Percentiles rank a stretch among this genome's conserved stretches.
phyloP scores from a whole-genome alignment of 2,329 filamentous ascomycete genomes.

The Cucurbitaria berberidis region DNA sequence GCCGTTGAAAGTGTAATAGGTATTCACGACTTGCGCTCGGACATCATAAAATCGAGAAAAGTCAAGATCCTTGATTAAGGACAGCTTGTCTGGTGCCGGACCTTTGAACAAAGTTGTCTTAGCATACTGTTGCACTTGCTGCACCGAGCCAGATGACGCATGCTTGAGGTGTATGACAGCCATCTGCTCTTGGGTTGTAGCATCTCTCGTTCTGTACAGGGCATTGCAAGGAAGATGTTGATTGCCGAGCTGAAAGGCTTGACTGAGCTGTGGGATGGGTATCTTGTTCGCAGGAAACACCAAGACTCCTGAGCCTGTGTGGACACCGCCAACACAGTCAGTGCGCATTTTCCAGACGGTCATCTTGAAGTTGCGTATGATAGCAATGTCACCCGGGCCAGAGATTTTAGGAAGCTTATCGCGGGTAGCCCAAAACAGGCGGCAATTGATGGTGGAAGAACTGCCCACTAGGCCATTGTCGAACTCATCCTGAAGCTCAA shows the following conservation, averaged over 20 bases:
- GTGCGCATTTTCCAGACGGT: conserved; percentile 21
- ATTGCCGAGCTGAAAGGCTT: conserved; percentile 24
- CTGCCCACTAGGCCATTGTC: conserved; percentile 14
- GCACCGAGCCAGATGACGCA: conserved; percentile 18
- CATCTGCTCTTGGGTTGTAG: conserved; percentile 28
- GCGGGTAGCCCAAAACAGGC: conserved; percentile 28
- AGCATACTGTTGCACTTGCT: conserved; percentile 25
- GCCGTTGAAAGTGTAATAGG: conserved; percentile 50
- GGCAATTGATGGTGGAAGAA: conserved; percentile 26
- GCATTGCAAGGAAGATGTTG: conserved; percentile 15
- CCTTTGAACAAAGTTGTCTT: conserved; percentile 5
- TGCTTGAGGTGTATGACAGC: conserved; percentile 33
- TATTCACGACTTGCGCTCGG: conserved; percentile 72
- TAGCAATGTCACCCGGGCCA: conserved; percentile 66
- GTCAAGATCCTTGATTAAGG: conserved; percentile 67
- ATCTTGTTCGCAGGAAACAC: conserved; percentile 28
- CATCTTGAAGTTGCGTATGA: conserved; percentile 56
- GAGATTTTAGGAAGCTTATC: conserved; percentile 52
- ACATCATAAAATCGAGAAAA: conserved; percentile 69
- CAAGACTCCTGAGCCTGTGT: conserved; percentile 4
- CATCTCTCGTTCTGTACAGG: conserved; percentile 6
- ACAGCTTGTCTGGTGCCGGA: conserved; percentile 42
- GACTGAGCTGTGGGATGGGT: conserved; percentile 25
- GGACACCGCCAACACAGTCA: conserved; percentile 16
- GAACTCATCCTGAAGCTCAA: conserved; percentile 51